These are phyloP conservation scores for Lagenidium giganteum DNA, from an alignment of 352 stramenopile species.

Conservation along the genomic window DNA sequence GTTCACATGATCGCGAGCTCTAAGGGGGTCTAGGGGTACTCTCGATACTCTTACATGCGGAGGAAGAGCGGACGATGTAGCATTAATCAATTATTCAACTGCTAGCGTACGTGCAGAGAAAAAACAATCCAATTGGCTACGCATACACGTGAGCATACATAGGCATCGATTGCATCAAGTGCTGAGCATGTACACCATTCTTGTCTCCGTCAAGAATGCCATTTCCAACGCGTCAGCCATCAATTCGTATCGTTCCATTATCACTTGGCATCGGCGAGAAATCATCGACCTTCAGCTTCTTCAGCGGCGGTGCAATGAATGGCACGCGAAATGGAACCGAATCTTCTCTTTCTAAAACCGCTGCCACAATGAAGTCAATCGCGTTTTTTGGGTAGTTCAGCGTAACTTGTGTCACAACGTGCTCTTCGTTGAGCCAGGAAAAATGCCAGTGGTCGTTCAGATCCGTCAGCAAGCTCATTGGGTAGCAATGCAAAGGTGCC, in stretches of 20 bases:
- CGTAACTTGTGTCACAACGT: constrained; percentile 8
- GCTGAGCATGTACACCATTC: constrained; percentile 1
- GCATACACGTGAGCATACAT: too few species aligned
- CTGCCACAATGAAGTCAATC: constrained; percentile 12
- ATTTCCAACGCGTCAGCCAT: background rate
- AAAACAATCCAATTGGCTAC: too few species aligned
- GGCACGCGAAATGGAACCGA: background rate
- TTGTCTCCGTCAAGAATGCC: background rate
- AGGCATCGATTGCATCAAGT: constrained; percentile 3
- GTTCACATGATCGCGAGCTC: too few species aligned
- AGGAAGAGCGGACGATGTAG: too few species aligned
- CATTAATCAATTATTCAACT: too few species aligned
- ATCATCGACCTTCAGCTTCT: constrained; percentile 1
- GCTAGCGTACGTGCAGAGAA: too few species aligned
- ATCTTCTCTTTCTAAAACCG: background rate
- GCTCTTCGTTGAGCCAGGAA: constrained; percentile 7
- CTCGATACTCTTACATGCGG: too few species aligned
- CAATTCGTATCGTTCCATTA: constrained; percentile 5
- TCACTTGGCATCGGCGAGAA: background rate
- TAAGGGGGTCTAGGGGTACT: too few species aligned
- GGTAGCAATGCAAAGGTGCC: constrained; percentile 6
- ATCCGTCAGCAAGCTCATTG: constrained; percentile 12
- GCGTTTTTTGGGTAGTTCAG: constrained; percentile 10
- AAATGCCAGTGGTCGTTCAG: constrained; percentile 12
- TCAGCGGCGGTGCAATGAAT: background rate